Conservation (phyloP, 345 rosid species). For the Brassica incana region DNA sequence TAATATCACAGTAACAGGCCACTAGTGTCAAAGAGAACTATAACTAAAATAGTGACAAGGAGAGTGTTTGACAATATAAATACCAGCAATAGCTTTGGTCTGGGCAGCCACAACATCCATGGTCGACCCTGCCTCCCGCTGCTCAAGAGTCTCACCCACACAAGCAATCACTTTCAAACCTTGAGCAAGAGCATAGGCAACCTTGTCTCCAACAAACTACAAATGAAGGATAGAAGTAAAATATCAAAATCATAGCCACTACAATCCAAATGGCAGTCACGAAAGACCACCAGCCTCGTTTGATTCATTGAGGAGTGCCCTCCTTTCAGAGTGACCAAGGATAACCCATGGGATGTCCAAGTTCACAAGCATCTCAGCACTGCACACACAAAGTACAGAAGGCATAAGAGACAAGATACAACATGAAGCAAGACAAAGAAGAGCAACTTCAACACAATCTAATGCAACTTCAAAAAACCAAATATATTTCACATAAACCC, state of each 20-base stretch:
- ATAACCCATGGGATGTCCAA: conserved; percentile 88
- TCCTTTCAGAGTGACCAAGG: conserved; percentile 93
- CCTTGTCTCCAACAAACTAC: conserved; percentile 89
- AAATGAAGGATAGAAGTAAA: conserved; percentile 12
- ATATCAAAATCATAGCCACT: not conserved
- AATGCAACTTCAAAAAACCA: conserved; percentile 1
- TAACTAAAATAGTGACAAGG: not conserved
- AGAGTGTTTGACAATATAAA: not conserved
- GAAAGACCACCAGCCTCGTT: conserved; percentile 54
- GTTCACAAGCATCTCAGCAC: conserved; percentile 92
- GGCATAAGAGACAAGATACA: conserved; percentile 1
- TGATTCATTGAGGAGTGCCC: conserved; percentile 63
- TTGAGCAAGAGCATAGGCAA: conserved; percentile 85
- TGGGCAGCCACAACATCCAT: conserved; percentile 89
- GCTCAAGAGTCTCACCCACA: conserved; percentile 91
- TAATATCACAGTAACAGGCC: not conserved
- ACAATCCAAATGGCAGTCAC: not conserved
- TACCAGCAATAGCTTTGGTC: conserved; percentile 93
- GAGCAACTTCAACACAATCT: not conserved
- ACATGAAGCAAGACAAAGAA: not conserved
- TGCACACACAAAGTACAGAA: conserved; percentile 31
- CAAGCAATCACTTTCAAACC: conserved; percentile 96
- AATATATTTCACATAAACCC: not conserved
- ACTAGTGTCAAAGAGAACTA: not conserved
- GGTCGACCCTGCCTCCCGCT: conserved; percentile 82